Percentiles rank a stretch among this genome's conserved stretches.
Evolutionary conservation across 2,329 filamentous ascomycete species (phyloP).

Genomic region (Myriosclerotinia duriaeana): DNA sequence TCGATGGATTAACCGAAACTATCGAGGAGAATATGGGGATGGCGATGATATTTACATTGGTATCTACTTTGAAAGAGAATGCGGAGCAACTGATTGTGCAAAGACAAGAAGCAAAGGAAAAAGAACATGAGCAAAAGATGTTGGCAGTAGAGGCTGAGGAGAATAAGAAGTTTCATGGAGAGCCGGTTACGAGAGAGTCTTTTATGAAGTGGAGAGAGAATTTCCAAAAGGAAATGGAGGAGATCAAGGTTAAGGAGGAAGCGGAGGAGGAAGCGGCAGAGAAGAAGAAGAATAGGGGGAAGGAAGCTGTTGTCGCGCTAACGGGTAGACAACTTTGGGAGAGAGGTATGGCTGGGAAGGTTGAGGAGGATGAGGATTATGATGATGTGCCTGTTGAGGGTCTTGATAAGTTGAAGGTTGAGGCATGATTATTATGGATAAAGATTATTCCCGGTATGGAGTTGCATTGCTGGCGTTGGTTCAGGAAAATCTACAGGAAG

Average conservation of each 20-base stretch:
- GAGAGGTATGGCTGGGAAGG: conserved; percentile 66
- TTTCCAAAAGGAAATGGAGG: conserved; percentile 80
- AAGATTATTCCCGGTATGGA: conserved; percentile 28
- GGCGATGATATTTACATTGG: conserved; percentile 94
- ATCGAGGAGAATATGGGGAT: conserved; percentile 94
- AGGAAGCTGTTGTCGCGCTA: conserved; percentile 68
- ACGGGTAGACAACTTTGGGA: conserved; percentile 79
- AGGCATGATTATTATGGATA: conserved; percentile 42
- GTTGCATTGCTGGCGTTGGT: conserved; percentile 39
- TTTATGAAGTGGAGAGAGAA: conserved; percentile 80
- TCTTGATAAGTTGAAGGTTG: conserved; percentile 71
- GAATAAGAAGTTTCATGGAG: conserved; percentile 94
- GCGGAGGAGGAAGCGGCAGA: conserved; percentile 78
- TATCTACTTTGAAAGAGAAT: conserved; percentile 81
- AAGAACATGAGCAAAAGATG: conserved; percentile 55
- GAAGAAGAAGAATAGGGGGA: conserved; percentile 73
- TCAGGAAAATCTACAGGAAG: conserved; percentile 5
- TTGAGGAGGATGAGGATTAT: conserved; percentile 65
- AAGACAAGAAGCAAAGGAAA: conserved; percentile 64
- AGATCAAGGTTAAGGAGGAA: conserved; percentile 63
- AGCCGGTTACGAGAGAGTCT: conserved; percentile 79
- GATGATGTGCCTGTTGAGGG: conserved; percentile 57
- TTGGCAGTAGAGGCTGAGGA: conserved; percentile 77
- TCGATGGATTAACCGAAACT: conserved; percentile 68
- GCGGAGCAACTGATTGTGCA: conserved; percentile 83